Evolutionary conservation across 306 rosid genomes (phyloP).

Genomic region (Sicyos baderoa): DNA sequence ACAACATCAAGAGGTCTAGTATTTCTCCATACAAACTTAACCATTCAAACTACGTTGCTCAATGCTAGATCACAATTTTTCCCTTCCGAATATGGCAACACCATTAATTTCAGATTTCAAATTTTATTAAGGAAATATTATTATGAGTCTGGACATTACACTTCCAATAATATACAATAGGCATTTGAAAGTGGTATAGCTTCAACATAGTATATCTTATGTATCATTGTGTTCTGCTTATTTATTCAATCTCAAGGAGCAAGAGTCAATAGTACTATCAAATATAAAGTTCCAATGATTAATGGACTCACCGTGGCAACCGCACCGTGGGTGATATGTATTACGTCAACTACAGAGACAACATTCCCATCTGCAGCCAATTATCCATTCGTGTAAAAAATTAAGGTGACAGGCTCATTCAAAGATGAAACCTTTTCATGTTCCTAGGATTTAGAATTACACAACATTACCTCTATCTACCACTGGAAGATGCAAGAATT

Average conservation of each 20-base stretch:
- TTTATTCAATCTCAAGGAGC: background rate
- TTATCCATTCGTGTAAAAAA: conserved; percentile 25
- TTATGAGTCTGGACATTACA: background rate
- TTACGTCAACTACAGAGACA: conserved; percentile 71
- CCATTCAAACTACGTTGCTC: conserved; percentile 4
- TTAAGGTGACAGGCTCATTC: background rate
- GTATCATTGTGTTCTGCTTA: background rate
- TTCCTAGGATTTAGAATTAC: background rate
- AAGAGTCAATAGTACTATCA: background rate
- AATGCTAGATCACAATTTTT: background rate
- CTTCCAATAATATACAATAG: background rate
- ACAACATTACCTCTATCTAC: conserved; percentile 58
- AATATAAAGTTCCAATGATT: background rate
- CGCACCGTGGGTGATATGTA: conserved; percentile 87
- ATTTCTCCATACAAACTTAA: background rate
- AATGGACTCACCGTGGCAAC: conserved; percentile 71
- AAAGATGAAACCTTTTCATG: conserved; percentile 10
- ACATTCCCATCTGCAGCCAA: conserved; percentile 61
- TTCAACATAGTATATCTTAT: background rate
- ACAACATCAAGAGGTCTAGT: background rate
- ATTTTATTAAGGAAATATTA: background rate
- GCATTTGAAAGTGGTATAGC: conserved; percentile 5
- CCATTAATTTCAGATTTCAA: background rate
- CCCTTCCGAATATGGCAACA: background rate
- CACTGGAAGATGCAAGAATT: conserved; percentile 85